phyloP scores from a whole-genome alignment of 108 stramenopile species.

The Pseudonitzschia pungens region DNA sequence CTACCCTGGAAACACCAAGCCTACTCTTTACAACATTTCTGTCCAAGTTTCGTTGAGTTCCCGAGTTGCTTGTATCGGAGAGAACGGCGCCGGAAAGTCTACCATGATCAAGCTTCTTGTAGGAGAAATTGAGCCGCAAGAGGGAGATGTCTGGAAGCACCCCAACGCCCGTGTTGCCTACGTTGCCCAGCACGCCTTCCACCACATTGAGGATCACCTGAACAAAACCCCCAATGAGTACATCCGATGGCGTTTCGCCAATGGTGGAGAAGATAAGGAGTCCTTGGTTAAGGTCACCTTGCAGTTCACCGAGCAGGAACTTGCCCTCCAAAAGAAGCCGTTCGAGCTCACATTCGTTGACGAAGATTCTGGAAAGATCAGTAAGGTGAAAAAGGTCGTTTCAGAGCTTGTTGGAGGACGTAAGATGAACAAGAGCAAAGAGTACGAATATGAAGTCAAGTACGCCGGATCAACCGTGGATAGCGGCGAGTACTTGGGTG shows the following conservation, averaged over 20 bases:
- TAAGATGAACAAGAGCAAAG: conserved; percentile 94
- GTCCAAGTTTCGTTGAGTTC: conserved; percentile 98
- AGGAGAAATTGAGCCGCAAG: conserved; percentile 95
- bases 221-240: conserved; percentile 99
- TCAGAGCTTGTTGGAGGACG: conserved; percentile 94
- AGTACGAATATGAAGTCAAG: conserved; percentile 97
- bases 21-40: conserved; percentile 94
- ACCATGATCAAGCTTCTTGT: conserved; percentile 99
- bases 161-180: conserved; percentile 99
- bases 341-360: conserved; percentile 94
- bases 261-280: conserved; percentile 99
- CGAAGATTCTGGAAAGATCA: conserved; percentile 92
- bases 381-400: conserved; percentile 97
- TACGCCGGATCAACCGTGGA: conserved; percentile 88
- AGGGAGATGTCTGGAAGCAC: conserved; percentile 98
- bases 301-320: conserved; percentile 94
- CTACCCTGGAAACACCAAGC: conserved; percentile 93
- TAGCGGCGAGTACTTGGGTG: conserved; percentile 82
- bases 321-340: conserved; percentile 90
- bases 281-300: conserved; percentile 94
- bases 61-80: conserved; percentile 98
- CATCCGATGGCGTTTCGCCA: conserved; percentile 99
- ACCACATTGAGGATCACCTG: conserved; percentile 98
- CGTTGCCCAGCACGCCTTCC: conserved; percentile 99
- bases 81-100: conserved; percentile 99